phyloP scores from a whole-genome alignment of 768 basidiomycete species.

The Naganishia antarctica region DNA sequence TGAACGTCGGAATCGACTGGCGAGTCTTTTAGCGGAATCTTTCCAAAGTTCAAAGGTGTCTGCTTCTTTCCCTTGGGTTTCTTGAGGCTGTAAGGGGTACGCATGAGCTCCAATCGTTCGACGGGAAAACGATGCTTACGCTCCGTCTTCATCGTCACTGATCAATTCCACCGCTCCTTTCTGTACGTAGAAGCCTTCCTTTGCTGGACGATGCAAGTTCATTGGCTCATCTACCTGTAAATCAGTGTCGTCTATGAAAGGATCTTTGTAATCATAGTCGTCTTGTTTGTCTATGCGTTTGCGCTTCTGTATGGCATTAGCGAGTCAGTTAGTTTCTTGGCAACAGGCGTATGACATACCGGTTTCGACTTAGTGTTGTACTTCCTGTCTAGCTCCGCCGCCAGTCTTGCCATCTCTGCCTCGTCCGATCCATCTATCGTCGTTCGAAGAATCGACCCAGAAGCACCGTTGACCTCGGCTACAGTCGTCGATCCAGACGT shows the following conservation, averaged over 20 bases:
- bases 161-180: conserved; percentile 79
- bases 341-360: neutral
- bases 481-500: no score
- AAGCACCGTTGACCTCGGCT: neutral
- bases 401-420: conserved; percentile 22
- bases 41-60: neutral
- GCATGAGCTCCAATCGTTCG: neutral
- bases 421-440: conserved; percentile 14
- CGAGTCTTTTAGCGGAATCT: neutral
- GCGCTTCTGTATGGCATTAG: conserved; percentile 16
- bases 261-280: conserved; percentile 86
- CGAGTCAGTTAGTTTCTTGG: neutral
- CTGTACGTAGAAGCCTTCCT: conserved; percentile 76
- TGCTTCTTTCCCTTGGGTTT: conserved; percentile 14
- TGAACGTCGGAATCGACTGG: neutral
- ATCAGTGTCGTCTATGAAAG: conserved; percentile 97
- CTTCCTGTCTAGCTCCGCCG: conserved; percentile 21
- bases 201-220: conserved; percentile 83
- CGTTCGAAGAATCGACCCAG: neutral
- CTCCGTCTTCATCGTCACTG: conserved; percentile 54
- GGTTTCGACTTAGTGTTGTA: conserved; percentile 17
- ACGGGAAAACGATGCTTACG: neutral
- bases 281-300: conserved; percentile 51
- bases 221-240: conserved; percentile 83
- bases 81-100: neutral